Evolutionary conservation across 139 green algal species (phyloP).

Genomic region (Desmodesmus armatus): DNA sequence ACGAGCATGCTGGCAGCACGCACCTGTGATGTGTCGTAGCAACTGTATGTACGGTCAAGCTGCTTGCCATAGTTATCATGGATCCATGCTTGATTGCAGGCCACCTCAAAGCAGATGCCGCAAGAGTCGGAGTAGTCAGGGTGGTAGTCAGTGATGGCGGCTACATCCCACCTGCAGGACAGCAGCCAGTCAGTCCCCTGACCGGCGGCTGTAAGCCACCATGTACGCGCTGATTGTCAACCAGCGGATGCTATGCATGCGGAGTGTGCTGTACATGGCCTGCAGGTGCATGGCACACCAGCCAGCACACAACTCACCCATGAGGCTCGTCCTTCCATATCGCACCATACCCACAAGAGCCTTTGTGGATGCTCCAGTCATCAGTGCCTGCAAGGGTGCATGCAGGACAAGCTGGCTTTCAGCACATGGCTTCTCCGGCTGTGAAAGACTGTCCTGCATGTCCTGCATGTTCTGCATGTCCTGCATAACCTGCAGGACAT

Average conservation of each 20-base stretch:
- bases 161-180: slow-evolving; percentile 28
- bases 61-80: slow-evolving; percentile 41
- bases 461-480: too few species aligned
- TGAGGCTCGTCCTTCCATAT: slow-evolving; percentile 41
- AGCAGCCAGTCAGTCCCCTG: too few species aligned
- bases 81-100: slow-evolving; percentile 17
- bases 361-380: slow-evolving; percentile 43
- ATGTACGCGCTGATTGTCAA: too few species aligned
- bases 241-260: too few species aligned
- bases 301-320: slow-evolving; percentile 41
- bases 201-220: too few species aligned
- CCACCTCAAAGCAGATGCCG: slow-evolving; percentile 31
- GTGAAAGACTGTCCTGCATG: too few species aligned
- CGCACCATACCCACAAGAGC: slow-evolving; percentile 33
- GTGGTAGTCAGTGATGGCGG: slow-evolving; percentile 40
- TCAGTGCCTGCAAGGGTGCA: slow-evolving; percentile 40
- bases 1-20: too few species aligned
- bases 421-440: too few species aligned
- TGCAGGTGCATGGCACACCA: too few species aligned
- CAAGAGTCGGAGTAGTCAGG: slow-evolving; percentile 38
- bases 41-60: slow-evolving; percentile 33
- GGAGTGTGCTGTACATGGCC: too few species aligned
- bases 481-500: too few species aligned
- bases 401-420: too few species aligned
- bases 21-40: slow-evolving; percentile 25